Evolutionary conservation across 164 flowering plant species (phyloP).

Genomic region (Macadamia integrifolia): DNA sequence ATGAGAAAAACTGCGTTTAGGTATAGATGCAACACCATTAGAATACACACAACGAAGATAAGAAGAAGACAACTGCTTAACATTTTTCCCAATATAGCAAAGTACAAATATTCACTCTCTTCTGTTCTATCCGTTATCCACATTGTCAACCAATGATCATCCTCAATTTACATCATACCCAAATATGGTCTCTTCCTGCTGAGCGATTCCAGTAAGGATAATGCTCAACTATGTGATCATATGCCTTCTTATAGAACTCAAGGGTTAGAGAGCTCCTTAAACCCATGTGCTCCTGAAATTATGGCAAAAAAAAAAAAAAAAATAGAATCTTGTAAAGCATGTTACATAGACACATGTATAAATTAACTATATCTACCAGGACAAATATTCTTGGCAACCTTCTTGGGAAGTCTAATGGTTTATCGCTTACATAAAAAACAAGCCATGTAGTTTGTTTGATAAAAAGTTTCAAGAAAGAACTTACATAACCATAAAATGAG

Average conservation of each 20-base stretch:
- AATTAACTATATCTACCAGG: neutral
- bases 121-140: neutral
- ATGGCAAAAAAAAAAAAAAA: neutral
- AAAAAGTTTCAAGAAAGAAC: neutral
- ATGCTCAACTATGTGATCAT: slow-evolving; percentile 57
- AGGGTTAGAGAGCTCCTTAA: slow-evolving; percentile 81
- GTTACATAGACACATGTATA: neutral
- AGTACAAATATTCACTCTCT: slow-evolving; percentile 3
- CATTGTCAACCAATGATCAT: slow-evolving; percentile 3
- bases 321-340: neutral
- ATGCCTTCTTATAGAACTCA: slow-evolving; percentile 76
- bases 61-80: neutral
- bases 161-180: slow-evolving; percentile 54
- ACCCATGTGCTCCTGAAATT: slow-evolving; percentile 63
- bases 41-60: slow-evolving; percentile 2
- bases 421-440: neutral
- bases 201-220: slow-evolving; percentile 90
- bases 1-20: slow-evolving; percentile 87
- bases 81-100: too few species aligned
- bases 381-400: neutral
- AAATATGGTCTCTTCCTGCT: slow-evolving; percentile 91
- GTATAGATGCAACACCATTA: slow-evolving; percentile 24
- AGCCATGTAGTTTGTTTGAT: neutral
- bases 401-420: neutral
- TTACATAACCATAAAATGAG: neutral